Base-by-base conservation (phyloP, 345 rosid genomes). In the Gossypium raimondii region DNA sequence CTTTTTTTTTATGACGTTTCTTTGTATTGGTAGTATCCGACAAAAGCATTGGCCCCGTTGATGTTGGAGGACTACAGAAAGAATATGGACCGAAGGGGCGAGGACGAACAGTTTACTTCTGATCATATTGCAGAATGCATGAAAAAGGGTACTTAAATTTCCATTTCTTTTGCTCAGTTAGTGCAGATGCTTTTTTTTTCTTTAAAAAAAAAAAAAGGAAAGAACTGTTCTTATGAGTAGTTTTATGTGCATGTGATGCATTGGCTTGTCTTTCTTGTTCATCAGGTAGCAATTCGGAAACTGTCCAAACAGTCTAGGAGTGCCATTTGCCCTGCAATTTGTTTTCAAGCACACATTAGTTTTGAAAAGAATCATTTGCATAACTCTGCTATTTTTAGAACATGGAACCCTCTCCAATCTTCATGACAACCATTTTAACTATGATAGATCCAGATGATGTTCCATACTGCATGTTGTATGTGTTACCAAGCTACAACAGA, bases 11-110 rank as follows among this genome's bases (percentile, higher is more conserved):
- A 0, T 18, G 22, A 34, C 9, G 9, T 73, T 67, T 79, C 20
- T 77, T 3, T 69, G 76, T 78, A 85, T 75, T 16, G 53, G 66
- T 77, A 92, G 98, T 91, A 91, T 79, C 98, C 99, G 3, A 93
- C 99, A 11, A 95, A 91, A 82, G 99, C 98, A 25, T 83, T 95
- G 87, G 85, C 97, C 75, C 97, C 98, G 3, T 74, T 95, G 63
- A 91, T 95, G 98, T 82, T 93, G 85, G 94, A 95, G 88, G 98
- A 95, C 71, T 93, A 88, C 77, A 81, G 98, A 58, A 90, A 89
- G 80, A 86, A 91, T 59, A 86, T 93, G 60, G 98, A 93, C 62
- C 82, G 97, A 75, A 91, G 97, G 81, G 99, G 98, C 11, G 97
- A 91, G 81, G 97, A 92, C 58, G 97, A 93, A 81, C 85, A 86